Evolutionary conservation across 106 monocot genomes (phyloP), one percentile per base, ranked within the genome.

Genomic region (Narthecium ossifragum): DNA sequence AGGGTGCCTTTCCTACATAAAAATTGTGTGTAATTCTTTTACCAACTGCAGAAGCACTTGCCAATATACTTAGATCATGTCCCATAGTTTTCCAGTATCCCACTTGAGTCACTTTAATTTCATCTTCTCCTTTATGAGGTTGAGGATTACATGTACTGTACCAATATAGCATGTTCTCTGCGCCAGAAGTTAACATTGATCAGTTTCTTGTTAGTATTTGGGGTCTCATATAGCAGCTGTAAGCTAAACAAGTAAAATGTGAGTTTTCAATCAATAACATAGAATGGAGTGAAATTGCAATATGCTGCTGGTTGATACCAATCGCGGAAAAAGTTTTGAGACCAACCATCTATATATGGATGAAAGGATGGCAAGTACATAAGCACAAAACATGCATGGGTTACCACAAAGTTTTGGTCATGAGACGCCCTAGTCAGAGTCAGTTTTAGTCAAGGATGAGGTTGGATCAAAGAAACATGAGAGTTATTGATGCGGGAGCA

Each of bases 11-110:
- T 4, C 63, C 63, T n/a, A 4, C 2, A 33, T 33, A 63, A 32
- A 63, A 63, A 17, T 47, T 31, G 12, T 32, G 26, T 8, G 46
- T 49, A 50, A 31, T 48, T 63, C 50, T 63, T 23, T 50, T 29
- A 21, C 48, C 63, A 18, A 33, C 57, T 4, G 6, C 23, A 34
- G 49, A 15, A 24, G 11, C 21, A 21, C 48, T 34, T 49, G 50
- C 10, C 15, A 49, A 26, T 60, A 60, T 43, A 15, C 26, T 25
- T 5, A 31, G 49, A 48, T 49, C 47, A 22, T 33, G 22, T 8
- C 32, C 48, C 3, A 49, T 22, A 17, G 33, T 9, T 22, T 50
- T 31, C 63, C 63, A 63, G 21, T 63, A 63, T 22, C 63, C 63
- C 21, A 20, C 31, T 12, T 14, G 17, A 1, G 47, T 46, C 37